These are phyloP conservation scores for Fusarium avenaceum DNA, from an alignment of 2,329 filamentous ascomycete species.

Conservation along the genomic window DNA sequence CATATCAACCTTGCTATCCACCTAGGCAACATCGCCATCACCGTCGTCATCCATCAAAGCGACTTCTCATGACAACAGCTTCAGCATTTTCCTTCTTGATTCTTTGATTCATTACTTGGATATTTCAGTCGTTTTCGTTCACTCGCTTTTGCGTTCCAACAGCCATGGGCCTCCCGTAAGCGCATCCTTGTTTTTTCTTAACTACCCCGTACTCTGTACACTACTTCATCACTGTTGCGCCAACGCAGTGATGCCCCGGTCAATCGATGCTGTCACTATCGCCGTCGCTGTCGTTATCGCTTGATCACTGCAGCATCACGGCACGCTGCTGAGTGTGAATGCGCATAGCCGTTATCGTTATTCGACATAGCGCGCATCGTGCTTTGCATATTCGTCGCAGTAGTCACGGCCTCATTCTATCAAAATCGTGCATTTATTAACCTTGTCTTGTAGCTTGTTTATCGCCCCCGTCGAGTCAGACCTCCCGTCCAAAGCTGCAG, in stretches of 20 bases:
- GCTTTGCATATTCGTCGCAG: slow-evolving; percentile 27
- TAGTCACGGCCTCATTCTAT: slow-evolving; percentile 26
- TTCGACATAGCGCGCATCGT: slow-evolving; percentile 24
- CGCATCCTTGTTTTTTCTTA: slow-evolving; percentile 45
- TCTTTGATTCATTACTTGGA: not conserved
- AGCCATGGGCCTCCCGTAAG: slow-evolving; percentile 65
- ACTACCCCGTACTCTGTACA: slow-evolving; percentile 19
- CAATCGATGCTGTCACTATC: slow-evolving; percentile 38
- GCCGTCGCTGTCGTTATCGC: slow-evolving; percentile 30
- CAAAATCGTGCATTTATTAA: slow-evolving; percentile 33
- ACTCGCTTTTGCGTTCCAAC: slow-evolving; percentile 29
- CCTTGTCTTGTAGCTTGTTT: slow-evolving; percentile 57
- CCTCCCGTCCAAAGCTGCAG: slow-evolving; percentile 53
- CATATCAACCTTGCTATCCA: slow-evolving; percentile 18
- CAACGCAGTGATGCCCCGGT: slow-evolving; percentile 42
- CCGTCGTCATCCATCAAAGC: slow-evolving; percentile 8
- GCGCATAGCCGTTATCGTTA: slow-evolving; percentile 27
- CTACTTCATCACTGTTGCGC: slow-evolving; percentile 38
- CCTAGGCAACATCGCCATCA: slow-evolving; percentile 41
- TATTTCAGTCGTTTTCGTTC: slow-evolving; percentile 25
- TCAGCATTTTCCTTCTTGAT: not conserved
- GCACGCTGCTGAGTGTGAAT: slow-evolving; percentile 34
- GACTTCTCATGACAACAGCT: slow-evolving; percentile 20
- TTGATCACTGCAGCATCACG: slow-evolving; percentile 30
- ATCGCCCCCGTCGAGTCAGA: slow-evolving; percentile 62